Base-by-base conservation (phyloP, 139 green algal genomes). In the Chlorella sp. region DNA sequence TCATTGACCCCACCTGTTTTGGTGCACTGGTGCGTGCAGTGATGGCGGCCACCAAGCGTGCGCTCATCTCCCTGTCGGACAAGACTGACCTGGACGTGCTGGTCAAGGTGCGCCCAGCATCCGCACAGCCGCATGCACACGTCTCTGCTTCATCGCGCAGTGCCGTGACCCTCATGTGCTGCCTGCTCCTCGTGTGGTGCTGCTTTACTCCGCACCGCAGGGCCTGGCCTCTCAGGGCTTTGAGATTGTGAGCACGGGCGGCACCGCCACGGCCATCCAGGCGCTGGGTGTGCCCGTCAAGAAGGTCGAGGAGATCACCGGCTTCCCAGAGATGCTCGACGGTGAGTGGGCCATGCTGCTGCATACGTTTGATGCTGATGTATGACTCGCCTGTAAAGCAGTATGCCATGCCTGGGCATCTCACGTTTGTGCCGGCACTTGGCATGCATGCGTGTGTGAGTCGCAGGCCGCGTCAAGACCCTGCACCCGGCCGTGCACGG, bases 281-380 rank as follows among this genome's bases (percentile, higher is more conserved):
- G 77, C 83, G 24, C 82, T 83, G 10, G 91, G 90, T 5, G 71
- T 98, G n/a, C 72, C 90, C 26, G 92, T 97, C 3, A 88, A 75
- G 35, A 86, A 87, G 2, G 93, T 99, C 23, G 93, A 97, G 64
- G 82, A 97, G 62, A 76, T 98, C 0, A 99, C 96, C 4, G 87
- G 87, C 49, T 99, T 98, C 80, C 96, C 96, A 49, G 96, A 99
- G 76, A 99, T 99, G 96, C 90, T 97, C 2, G 93, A 97, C 67
- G 91, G 91, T 92, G 77, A 49, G 82, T 62, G 3, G n/a, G n/a
- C n/a, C n/a, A n/a, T n/a, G n/a, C n/a, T n/a, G n/a, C n/a, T n/a
- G n/a, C n/a, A n/a, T n/a, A n/a, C n/a, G n/a, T n/a, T n/a, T n/a
- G n/a, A n/a, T n/a, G n/a, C n/a, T n/a, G n/a, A n/a, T n/a, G n/a